Evolutionary conservation across 2,329 filamentous ascomycete genomes (phyloP), one percentile per base, ranked within the genome.

Genomic region (Rhexocercosporidium sp.): DNA sequence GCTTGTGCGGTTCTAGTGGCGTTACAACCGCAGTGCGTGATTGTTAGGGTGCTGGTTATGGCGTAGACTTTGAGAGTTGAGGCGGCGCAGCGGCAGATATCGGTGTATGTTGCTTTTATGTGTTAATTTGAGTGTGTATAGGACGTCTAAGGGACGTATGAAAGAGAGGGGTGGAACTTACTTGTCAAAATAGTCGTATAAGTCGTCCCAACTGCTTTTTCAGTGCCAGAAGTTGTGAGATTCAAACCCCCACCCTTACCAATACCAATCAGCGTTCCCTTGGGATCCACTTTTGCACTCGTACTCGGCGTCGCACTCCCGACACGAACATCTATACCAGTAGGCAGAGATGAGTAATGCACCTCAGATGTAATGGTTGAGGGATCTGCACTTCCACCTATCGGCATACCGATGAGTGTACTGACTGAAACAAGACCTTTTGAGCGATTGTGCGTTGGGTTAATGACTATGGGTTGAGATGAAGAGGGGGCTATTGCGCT

Each of bases 101-200:
- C 60, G 46, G 60, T 62, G 16, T 62, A 62, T 2, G 60, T 62
- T 25, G 60, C 60, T 62, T 20, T 39, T 18, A 9, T 18, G 14
- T 2, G 59, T 61, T 22, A 61, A 44, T 8, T 22, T 9, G 5
- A 8, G 9, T 54, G 22, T 18, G n/a, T 18, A n/a, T 44, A 1
- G 4, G 16, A 3, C n/a, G n/a, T 20, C 16, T 18, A 18, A 5
- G 16, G 7, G 37, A 20, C 41, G 18, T 27, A 14, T 44, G 44
- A 20, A 47, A 37, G 6, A 16, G 5, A 22, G 44, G 2, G 9
- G n/a, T n/a, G n/a, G 8, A 16, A 61, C 41, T 47, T 20, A 61
- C 59, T 49, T 9, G 59, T 61, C 6, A 61, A 3, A 16, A 61
- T 44, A 34, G 29, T 51, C 16, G 59, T 61, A 27, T 34, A 49